Conservation (phyloP, 306 rosid species). For the Vigna radiata region DNA sequence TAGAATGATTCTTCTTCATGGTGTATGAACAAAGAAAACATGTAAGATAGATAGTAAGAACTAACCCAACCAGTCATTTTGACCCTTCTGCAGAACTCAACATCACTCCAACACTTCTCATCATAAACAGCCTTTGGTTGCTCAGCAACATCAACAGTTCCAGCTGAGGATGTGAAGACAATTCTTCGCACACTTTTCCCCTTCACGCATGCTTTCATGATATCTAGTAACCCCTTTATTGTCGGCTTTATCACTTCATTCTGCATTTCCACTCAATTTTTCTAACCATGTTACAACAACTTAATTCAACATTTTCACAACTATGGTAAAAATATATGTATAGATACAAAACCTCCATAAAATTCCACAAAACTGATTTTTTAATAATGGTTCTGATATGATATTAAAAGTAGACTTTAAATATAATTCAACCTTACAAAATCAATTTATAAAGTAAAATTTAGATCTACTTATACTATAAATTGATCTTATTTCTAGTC, state of each 20-base stretch:
- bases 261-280: constrained; percentile 44
- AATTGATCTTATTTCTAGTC: no score
- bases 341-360: no score
- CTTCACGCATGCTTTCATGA: constrained; percentile 66
- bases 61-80: constrained; percentile 86
- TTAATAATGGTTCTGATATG: no score
- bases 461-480: no score
- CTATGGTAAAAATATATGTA: no score
- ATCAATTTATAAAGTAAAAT: no score
- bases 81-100: constrained; percentile 56
- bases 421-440: no score
- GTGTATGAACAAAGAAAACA: not conserved
- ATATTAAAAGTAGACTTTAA: no score
- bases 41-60: no score
- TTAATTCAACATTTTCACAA: not conserved
- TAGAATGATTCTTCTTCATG: not conserved
- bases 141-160: constrained; percentile 59
- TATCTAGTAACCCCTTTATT: constrained; percentile 63
- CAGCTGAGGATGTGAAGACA: constrained; percentile 80
- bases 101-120: constrained; percentile 74
- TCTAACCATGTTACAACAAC: not conserved
- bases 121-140: constrained; percentile 43
- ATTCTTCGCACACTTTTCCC: constrained; percentile 65
- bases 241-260: constrained; percentile 84
- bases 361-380: no score